Percentiles rank a stretch among this genome's conserved stretches.
phyloP scores from a whole-genome alignment of 2,329 filamentous ascomycete species.

The Aspergillus brasiliensis region DNA sequence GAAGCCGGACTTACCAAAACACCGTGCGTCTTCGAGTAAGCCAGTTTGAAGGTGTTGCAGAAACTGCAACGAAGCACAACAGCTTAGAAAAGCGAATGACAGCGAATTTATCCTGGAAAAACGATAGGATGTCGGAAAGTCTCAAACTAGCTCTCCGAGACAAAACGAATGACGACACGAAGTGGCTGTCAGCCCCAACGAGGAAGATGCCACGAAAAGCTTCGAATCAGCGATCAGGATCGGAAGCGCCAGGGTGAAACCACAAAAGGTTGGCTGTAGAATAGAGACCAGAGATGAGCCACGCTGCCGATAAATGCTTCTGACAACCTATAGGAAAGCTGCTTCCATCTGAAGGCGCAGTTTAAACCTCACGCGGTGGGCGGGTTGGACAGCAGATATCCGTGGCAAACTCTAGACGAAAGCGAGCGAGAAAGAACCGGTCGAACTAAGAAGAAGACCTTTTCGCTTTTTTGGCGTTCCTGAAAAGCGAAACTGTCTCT shows the following conservation, averaged over 20 bases:
- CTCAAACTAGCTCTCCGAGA: constrained; percentile 41
- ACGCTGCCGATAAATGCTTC: constrained; percentile 23
- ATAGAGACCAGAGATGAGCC: constrained; percentile 25
- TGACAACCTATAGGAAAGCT: constrained; percentile 21
- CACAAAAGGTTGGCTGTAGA: constrained; percentile 36
- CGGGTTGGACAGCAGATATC: constrained; percentile 17
- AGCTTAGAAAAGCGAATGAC: constrained; percentile 50
- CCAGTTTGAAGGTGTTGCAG: constrained; percentile 54
- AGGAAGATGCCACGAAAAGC: constrained; percentile 29
- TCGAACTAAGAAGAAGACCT: constrained; percentile 19
- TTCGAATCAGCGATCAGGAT: constrained; percentile 41
- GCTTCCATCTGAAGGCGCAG: constrained; percentile 22
- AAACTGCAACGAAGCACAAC: constrained; percentile 45
- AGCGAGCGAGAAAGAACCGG: constrained; percentile 15
- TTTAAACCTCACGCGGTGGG: constrained; percentile 10
- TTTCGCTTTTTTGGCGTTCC: constrained; percentile 23
- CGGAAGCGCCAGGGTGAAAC: constrained; percentile 29
- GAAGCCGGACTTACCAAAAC: constrained; percentile 45
- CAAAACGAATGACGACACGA: constrained; percentile 48
- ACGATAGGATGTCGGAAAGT: constrained; percentile 41
- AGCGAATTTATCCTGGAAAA: constrained; percentile 45
- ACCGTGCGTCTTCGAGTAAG: constrained; percentile 50
- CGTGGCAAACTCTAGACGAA: constrained; percentile 18
- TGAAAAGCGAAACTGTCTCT: constrained; percentile 20
- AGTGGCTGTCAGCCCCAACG: constrained; percentile 38